phyloP scores from a whole-genome alignment of 2,329 filamentous ascomycete genomes.

The Hymenoscyphus fraxineus region DNA sequence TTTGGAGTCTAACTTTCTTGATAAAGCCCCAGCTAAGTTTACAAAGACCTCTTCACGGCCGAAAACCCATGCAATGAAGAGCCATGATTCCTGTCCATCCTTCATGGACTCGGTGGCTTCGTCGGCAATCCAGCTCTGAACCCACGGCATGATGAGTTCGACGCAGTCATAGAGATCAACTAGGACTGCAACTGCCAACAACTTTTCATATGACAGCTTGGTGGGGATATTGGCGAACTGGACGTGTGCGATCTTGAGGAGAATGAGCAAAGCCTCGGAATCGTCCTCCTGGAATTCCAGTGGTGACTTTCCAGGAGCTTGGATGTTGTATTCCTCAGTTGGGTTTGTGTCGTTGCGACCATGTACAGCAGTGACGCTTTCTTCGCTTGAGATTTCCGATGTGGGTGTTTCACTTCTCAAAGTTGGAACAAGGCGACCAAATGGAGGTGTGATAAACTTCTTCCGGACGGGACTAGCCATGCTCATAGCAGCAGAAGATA shows the following conservation, averaged over 20 bases:
- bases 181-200: slow-evolving; percentile 13
- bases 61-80: slow-evolving; percentile 3
- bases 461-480: slow-evolving; percentile 16
- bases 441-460: slow-evolving; percentile 6
- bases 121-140: slow-evolving; percentile 2
- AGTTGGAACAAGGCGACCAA: neutral
- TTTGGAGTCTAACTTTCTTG: neutral
- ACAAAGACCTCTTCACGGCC: neutral
- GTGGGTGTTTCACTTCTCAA: too few species aligned
- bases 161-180: slow-evolving; percentile 18
- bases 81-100: neutral
- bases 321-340: neutral
- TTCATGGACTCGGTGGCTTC: neutral
- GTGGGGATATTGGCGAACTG: slow-evolving; percentile 11
- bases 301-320: too few species aligned
- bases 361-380: too few species aligned
- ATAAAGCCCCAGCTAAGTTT: neutral
- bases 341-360: neutral
- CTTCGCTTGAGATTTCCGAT: too few species aligned
- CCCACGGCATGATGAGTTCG: slow-evolving; percentile 11
- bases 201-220: neutral
- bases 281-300: slow-evolving; percentile 16
- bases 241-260: slow-evolving; percentile 16
- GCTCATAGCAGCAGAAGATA: slow-evolving; percentile 9
- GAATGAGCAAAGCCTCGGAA: slow-evolving; percentile 10